Evolutionary conservation across 768 basidiomycete species (phyloP).

Genomic region (Punctularia strigosozonata): DNA sequence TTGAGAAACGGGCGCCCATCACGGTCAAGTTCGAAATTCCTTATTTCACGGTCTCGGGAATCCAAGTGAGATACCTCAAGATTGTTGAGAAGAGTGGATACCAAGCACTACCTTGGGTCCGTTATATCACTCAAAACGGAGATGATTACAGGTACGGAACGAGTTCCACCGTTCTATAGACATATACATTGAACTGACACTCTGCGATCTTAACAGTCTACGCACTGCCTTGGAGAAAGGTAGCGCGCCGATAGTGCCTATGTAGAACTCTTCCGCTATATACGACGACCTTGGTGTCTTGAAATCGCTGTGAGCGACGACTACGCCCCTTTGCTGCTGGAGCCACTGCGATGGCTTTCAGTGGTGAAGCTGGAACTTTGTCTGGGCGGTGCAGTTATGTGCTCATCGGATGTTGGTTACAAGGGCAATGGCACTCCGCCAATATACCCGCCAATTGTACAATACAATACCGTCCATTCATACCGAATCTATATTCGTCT

Average conservation of each 20-base stretch:
- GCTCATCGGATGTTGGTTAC: too few species aligned
- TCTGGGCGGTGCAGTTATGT: too few species aligned
- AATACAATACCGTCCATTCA: too few species aligned
- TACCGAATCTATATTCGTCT: too few species aligned
- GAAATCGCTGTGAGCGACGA: too few species aligned
- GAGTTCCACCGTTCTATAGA: constrained; percentile 2
- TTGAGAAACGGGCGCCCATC: constrained; percentile 87
- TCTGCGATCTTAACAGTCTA: constrained; percentile 28
- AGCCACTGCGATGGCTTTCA: too few species aligned
- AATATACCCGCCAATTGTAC: too few species aligned
- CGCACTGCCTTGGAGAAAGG: constrained; percentile 70
- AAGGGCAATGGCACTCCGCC: too few species aligned
- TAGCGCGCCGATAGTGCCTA: constrained; percentile 45
- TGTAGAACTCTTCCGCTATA: constrained; percentile 14
- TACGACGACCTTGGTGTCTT: too few species aligned
- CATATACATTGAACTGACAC: background rate
- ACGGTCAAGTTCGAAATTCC: constrained; percentile 98
- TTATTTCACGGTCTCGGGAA: constrained; percentile 95
- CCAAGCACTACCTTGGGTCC: constrained; percentile 91
- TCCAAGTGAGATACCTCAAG: constrained; percentile 96
- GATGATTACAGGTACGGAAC: constrained; percentile 72
- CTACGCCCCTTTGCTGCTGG: too few species aligned
- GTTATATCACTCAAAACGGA: constrained; percentile 87
- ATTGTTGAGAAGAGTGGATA: constrained; percentile 99
- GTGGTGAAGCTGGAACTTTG: too few species aligned